These are phyloP conservation scores for Hyparrhenia diplandra DNA, from an alignment of 176 grass and related monocot species.

Conservation along the genomic window DNA sequence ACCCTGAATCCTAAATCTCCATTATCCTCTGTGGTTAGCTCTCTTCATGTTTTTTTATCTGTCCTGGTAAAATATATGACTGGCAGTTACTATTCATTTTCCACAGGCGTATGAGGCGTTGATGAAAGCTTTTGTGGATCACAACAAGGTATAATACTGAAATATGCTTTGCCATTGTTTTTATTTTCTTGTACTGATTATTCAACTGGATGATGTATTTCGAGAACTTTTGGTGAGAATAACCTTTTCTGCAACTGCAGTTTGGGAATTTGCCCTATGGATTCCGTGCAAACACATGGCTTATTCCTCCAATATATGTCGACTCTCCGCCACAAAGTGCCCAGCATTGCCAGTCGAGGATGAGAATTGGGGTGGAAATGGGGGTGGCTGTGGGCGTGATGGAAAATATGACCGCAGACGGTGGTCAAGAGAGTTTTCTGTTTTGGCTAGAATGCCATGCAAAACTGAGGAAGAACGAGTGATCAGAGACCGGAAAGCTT, in stretches of 20 bases:
- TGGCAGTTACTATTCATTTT: slow-evolving; percentile 15
- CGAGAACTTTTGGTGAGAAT: background rate
- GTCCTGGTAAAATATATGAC: background rate
- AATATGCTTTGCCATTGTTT: background rate
- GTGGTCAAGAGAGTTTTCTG: slow-evolving; percentile 83
- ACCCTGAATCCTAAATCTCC: background rate
- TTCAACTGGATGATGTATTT: background rate
- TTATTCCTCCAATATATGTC: slow-evolving; percentile 69
- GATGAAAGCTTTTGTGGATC: slow-evolving; percentile 94
- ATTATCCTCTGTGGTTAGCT: background rate
- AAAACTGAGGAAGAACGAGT: slow-evolving; percentile 88
- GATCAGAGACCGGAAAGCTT: slow-evolving; percentile 91
- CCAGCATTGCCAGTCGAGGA: slow-evolving; percentile 72
- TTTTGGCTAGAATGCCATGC: slow-evolving; percentile 70
- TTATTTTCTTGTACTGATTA: background rate
- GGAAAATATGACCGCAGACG: slow-evolving; percentile 56
- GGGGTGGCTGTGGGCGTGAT: slow-evolving; percentile 61
- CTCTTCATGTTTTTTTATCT: background rate
- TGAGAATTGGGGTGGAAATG: slow-evolving; percentile 82
- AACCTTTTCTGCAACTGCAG: slow-evolving; percentile 41
- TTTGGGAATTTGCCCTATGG: slow-evolving; percentile 98
- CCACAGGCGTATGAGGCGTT: slow-evolving; percentile 63
- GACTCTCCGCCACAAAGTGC: slow-evolving; percentile 43
- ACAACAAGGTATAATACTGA: slow-evolving; percentile 63
- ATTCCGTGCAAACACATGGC: slow-evolving; percentile 99